Evolutionary conservation across 139 green algal genomes (phyloP).

Genomic region (Tetratostichococcus sp.): DNA sequence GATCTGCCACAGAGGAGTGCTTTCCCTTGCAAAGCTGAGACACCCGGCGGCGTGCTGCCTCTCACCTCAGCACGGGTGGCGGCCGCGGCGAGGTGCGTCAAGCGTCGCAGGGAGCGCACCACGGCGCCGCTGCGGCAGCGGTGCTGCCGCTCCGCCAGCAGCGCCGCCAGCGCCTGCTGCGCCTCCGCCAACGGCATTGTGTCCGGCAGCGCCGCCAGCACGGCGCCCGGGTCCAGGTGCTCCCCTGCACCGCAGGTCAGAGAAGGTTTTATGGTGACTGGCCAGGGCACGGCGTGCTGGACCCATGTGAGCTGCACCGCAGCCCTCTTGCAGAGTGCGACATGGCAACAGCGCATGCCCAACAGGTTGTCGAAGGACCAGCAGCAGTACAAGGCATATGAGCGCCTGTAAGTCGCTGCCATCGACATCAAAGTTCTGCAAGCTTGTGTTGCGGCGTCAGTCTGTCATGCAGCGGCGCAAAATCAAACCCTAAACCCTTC

Average conservation of each 20-base stretch:
- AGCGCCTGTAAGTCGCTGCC: too few relatives aligned
- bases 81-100: conserved; percentile 1
- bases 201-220: conserved; percentile 56
- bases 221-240: conserved; percentile 49
- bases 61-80: conserved; percentile 17
- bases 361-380: too few relatives aligned
- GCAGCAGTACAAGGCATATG: background rate
- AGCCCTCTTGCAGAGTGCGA: too few relatives aligned
- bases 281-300: background rate
- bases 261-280: background rate
- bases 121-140: conserved; percentile 35
- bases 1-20: too few relatives aligned
- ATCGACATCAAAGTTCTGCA: too few relatives aligned
- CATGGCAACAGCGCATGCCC: too few relatives aligned
- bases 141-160: conserved; percentile 62
- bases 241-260: conserved; percentile 32
- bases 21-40: too few relatives aligned
- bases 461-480: too few relatives aligned
- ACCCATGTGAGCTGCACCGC: too few relatives aligned
- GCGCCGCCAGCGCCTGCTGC: conserved; percentile 36
- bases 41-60: too few relatives aligned
- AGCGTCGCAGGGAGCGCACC: conserved; percentile 11
- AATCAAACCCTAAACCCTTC: too few relatives aligned
- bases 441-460: too few relatives aligned
- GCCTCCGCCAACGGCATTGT: conserved; percentile 64